Conservation (phyloP, 805 yeast species). For the Cyberlindnera sargentensis region DNA sequence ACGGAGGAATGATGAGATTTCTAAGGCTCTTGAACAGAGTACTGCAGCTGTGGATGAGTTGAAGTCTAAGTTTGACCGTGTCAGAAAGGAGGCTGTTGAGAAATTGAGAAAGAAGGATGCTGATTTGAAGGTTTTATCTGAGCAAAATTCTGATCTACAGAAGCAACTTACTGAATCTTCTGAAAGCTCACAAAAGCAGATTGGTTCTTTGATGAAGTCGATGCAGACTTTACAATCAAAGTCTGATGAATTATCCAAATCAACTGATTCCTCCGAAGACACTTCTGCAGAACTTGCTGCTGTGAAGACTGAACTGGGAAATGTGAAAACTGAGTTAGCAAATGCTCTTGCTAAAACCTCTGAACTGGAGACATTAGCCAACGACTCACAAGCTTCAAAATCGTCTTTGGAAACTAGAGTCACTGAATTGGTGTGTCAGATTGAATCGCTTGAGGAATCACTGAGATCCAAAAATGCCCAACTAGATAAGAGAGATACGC, state of each 20-base stretch:
- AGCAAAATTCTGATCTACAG: neutral
- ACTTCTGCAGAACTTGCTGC: slow-evolving; percentile 1
- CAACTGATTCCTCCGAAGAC: neutral
- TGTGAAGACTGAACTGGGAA: slow-evolving; percentile 6
- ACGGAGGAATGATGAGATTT: slow-evolving; percentile 19
- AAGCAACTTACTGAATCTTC: slow-evolving; percentile 13
- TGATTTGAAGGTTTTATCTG: slow-evolving; percentile 11
- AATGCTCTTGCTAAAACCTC: slow-evolving; percentile 25
- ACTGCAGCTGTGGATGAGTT: slow-evolving; percentile 17
- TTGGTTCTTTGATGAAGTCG: slow-evolving; percentile 13
- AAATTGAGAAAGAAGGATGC: slow-evolving; percentile 19
- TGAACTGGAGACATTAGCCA: slow-evolving; percentile 31
- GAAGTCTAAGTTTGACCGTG: slow-evolving; percentile 13
- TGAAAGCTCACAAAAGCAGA: slow-evolving; percentile 10
- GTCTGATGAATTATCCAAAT: neutral
- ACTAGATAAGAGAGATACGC: too few relatives aligned
- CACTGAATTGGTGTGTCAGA: slow-evolving; percentile 6
- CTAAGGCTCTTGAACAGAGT: slow-evolving; percentile 13
- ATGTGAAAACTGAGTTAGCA: slow-evolving; percentile 11
- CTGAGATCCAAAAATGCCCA: neutral
- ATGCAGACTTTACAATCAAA: slow-evolving; percentile 9
- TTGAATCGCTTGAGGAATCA: neutral
- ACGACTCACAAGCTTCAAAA: slow-evolving; percentile 27
- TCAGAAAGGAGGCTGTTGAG: slow-evolving; percentile 25
- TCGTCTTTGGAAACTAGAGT: slow-evolving; percentile 26